Evolutionary conservation across 208 protist genomes (phyloP), one percentile per base, ranked within the genome.

Genomic region (Acanthamoeba divionensis): DNA sequence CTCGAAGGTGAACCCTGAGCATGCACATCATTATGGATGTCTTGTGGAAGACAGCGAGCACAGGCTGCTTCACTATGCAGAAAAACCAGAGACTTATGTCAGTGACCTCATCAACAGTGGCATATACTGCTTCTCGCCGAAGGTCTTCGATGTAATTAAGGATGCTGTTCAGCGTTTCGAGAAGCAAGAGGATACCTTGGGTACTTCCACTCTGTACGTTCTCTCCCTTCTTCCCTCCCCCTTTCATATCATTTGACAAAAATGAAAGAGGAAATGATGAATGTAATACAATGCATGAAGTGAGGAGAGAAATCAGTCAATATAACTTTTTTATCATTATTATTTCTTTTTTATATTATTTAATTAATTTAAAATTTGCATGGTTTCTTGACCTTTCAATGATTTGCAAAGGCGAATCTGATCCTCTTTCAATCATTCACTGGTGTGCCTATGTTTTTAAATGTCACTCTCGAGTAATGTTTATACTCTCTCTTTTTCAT

Each of bases 101-200:
- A 90, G 55, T 55, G 86, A 94, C 55, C 31, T 90, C 5, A 94
- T 93, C 62, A 95, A 95, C 38, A 90, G 90, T 66, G 93, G 93
- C 36, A 77, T 94, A 10, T 94, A 94, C 50, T 82, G 60, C 29
- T 92, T 90, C 86, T 82, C 63, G 18, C 86, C 86, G n/a, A 80
- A 57, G 31, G 63, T 90, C 24, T 82, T 75, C 4, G 86, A 90
- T 44, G 55, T 41, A 38, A 90, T 90, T 38, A 67, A 90, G 65
- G 69, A 90, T 33, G 55, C 66, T 24, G 50, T 67, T 52, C 65
- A 62, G n/a, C 48, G 52, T 29, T 54, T 90, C 8, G 65, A 82
- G 48, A 55, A 55, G 55, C 55, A 77, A 60, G 66, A 77, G 31
- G 66, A 77, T 77, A 77, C n/a, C 24, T 33, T 77, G n/a, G 38